Percentiles rank a stretch among this genome's conserved stretches.
phyloP scores from a whole-genome alignment of 495 filamentous ascomycete species.

The Aspergillus heteromorphus region DNA sequence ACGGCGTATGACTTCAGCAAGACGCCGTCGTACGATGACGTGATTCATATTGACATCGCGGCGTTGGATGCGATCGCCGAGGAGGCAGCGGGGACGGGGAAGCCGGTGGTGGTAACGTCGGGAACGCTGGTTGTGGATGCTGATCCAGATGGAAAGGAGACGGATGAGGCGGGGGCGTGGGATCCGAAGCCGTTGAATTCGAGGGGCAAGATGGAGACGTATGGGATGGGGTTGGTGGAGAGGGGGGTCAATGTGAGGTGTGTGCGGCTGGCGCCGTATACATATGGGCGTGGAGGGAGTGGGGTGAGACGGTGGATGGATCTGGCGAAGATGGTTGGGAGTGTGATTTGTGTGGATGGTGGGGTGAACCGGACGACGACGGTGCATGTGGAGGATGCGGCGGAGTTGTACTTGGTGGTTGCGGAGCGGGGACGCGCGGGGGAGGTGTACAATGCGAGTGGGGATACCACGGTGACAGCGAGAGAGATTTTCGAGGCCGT shows the following conservation, averaged over 20 bases:
- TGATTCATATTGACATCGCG: slow-evolving; percentile 21
- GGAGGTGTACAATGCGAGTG: slow-evolving; percentile 35
- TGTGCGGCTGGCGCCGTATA: slow-evolving; percentile 38
- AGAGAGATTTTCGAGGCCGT: slow-evolving; percentile 38
- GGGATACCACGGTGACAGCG: slow-evolving; percentile 30
- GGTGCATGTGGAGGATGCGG: slow-evolving; percentile 37
- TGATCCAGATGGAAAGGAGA: slow-evolving; percentile 21
- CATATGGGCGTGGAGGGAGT: slow-evolving; percentile 34
- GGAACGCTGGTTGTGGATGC: slow-evolving; percentile 31
- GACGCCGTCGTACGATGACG: slow-evolving; percentile 18
- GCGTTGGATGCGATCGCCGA: slow-evolving; percentile 36
- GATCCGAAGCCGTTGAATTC: slow-evolving; percentile 7
- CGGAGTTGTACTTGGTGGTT: slow-evolving; percentile 33
- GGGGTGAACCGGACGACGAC: slow-evolving; percentile 39
- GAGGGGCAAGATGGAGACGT: slow-evolving; percentile 27
- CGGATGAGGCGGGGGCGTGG: slow-evolving; percentile 25
- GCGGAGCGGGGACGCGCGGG: slow-evolving; percentile 39
- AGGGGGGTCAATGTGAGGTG: slow-evolving; percentile 29
- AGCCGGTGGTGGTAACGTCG: slow-evolving; percentile 37
- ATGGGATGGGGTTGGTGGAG: slow-evolving; percentile 20
- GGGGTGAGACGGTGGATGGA: slow-evolving; percentile 30
- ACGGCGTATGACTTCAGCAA: slow-evolving; percentile 41
- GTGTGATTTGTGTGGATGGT: slow-evolving; percentile 27
- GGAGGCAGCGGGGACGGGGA: slow-evolving; percentile 26
- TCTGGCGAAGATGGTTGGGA: slow-evolving; percentile 26